These are phyloP conservation scores for Eucalyptus curtisii DNA, from an alignment of 345 rosid species.

Conservation along the genomic window DNA sequence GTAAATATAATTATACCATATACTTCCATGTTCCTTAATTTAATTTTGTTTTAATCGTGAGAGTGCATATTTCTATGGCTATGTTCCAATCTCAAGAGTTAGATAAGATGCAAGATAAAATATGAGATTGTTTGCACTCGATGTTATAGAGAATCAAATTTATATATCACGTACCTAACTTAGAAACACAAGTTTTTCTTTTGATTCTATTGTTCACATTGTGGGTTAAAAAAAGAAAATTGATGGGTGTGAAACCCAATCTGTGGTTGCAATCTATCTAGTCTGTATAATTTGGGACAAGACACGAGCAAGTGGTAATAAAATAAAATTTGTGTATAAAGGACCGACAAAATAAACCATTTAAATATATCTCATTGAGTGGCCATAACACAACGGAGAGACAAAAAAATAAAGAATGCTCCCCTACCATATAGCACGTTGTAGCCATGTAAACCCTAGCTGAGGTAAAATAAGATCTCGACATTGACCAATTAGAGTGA, in stretches of 20 bases:
- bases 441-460: background rate
- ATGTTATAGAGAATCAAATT: background rate
- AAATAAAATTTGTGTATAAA: background rate
- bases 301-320: background rate
- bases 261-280: background rate
- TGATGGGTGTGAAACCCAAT: background rate
- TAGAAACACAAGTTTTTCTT: background rate
- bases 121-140: background rate
- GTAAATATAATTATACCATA: background rate
- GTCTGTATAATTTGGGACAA: background rate
- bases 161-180: background rate
- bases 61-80: background rate
- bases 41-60: background rate
- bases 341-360: background rate
- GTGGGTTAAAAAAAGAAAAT: background rate
- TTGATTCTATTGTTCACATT: background rate
- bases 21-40: background rate
- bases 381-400: background rate
- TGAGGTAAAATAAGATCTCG: background rate
- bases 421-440: background rate
- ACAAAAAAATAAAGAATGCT: background rate
- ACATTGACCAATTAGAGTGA: background rate
- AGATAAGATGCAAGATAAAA: background rate
- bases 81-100: background rate
- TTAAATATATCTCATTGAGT: background rate